Evolutionary conservation across 2,329 filamentous ascomycete species (phyloP), one percentile per base, ranked within the genome.

Genomic region (Colletotrichum caudatum): DNA sequence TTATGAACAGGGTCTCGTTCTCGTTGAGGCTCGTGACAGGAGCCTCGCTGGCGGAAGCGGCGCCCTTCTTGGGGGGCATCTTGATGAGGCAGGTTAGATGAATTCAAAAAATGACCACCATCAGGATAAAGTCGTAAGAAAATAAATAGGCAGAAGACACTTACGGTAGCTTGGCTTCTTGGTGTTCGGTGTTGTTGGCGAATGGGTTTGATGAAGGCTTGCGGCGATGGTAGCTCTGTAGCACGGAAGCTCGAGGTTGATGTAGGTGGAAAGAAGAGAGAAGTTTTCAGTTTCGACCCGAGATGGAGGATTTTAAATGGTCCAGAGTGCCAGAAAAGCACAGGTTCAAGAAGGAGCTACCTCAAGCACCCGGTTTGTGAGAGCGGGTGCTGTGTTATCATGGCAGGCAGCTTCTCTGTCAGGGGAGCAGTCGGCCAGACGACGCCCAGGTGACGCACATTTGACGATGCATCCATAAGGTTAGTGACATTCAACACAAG

Each of bases 1-100:
- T 82, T 75, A 84, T 78, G 75, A 84, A 82, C 39, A 79, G 78
- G 53, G 80, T 75, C 46, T 84, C 82, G 26, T 70, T 75, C 1
- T 80, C 78, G 14, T 77, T 83, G 57, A 83, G 76, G 12, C 77
- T 60, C 29, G 76, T 66, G 12, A 69, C 39, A 0, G 76, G 73
- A 56, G 68, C 75, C 20, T 77, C 63, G 26, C 5, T 46, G 8
- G 67, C 76, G 33, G 73, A 33, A 57, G 70, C 51, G 35, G 74
- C 41, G 6, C 70, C 62, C 72, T 80, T 80, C 76, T 81, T 81
- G 72, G 77, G 73, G 74, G 80, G 72, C 80, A 82, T 82, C 12
- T 18, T 76, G 12, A 12, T 63, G 46, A 18, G 6, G 5, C 44
- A n/a, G 18, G 63, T 66, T n/a, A 57, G 63, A 33, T 20, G 39